These are phyloP conservation scores for Raffaelea albimanens DNA, from an alignment of 2,329 filamentous ascomycete genomes.

Conservation along the genomic window DNA sequence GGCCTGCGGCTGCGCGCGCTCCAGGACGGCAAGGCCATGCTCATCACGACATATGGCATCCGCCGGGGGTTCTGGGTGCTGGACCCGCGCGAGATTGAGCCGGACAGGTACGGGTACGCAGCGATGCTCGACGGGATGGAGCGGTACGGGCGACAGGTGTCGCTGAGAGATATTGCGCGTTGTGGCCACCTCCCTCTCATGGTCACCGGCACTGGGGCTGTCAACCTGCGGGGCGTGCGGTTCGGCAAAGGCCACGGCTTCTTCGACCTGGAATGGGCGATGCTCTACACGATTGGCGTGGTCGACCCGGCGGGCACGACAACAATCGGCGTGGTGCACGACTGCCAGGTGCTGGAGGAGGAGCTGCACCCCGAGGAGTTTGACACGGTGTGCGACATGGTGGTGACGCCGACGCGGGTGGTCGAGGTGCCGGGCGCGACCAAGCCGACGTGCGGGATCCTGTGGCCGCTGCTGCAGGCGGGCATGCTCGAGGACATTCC, in stretches of 20 bases:
- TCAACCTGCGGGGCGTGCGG: slow-evolving; percentile 1
- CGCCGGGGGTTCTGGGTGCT: slow-evolving; percentile 6
- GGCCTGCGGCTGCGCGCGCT: neutral
- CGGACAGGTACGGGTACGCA: neutral
- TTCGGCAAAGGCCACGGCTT: slow-evolving; percentile 8
- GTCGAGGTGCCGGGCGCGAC: neutral
- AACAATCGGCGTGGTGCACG: slow-evolving; percentile 2
- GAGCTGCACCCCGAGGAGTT: slow-evolving; percentile 1
- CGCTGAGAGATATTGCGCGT: neutral
- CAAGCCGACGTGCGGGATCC: slow-evolving; percentile 4
- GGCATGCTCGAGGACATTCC: slow-evolving; percentile 4
- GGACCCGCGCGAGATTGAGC: neutral
- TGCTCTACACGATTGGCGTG: slow-evolving; percentile 1
- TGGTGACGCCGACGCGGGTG: slow-evolving; percentile 3
- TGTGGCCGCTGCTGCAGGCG: slow-evolving; percentile 2
- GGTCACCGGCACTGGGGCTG: slow-evolving; percentile 6
- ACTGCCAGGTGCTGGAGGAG: slow-evolving; percentile 5
- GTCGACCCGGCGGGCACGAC: neutral
- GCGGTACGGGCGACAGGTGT: neutral
- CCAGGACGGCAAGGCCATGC: neutral
- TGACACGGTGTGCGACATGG: slow-evolving; percentile 6
- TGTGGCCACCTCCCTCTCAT: neutral
- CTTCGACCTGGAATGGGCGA: slow-evolving; percentile 7
- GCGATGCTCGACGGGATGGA: slow-evolving; percentile 6
- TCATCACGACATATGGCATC: slow-evolving; percentile 5